Conservation (phyloP, 2,329 filamentous ascomycete species). For the Epichloe coenophiala region DNA sequence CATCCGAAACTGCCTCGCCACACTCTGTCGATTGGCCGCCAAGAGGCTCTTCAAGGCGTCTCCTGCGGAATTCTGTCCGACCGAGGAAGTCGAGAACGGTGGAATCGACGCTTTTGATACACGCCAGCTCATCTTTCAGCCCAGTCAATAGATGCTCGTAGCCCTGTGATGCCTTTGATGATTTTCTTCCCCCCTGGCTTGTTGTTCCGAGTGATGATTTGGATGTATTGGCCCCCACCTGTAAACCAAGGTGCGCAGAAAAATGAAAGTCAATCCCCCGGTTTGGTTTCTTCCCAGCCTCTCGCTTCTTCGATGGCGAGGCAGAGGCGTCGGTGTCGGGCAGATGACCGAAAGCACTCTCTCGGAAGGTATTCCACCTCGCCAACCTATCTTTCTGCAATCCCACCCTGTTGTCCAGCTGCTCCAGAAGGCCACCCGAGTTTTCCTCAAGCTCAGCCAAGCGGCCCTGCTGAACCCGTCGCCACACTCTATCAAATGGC, state of each 20-base stretch:
- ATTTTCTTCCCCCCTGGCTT: conserved; percentile 9
- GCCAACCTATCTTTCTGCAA: conserved; percentile 54
- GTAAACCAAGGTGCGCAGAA: conserved; percentile 34
- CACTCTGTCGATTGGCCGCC: conserved; percentile 7
- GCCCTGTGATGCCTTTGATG: conserved; percentile 20
- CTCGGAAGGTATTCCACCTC: conserved; percentile 59
- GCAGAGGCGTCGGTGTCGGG: conserved; percentile 6
- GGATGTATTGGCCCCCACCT: conserved; percentile 21
- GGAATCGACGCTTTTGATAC: conserved; percentile 11
- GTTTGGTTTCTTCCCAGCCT: conserved; percentile 10
- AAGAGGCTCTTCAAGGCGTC: background rate
- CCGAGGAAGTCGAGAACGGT: conserved; percentile 8
- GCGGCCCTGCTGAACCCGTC: conserved; percentile 45
- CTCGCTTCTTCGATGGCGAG: conserved; percentile 13
- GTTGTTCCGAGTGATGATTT: conserved; percentile 15
- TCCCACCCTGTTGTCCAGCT: conserved; percentile 55
- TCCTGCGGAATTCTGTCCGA: background rate
- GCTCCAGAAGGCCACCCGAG: conserved; percentile 45
- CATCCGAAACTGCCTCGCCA: conserved; percentile 26
- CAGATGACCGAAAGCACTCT: conserved; percentile 28
- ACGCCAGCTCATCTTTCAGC: conserved; percentile 28
- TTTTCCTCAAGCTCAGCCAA: conserved; percentile 42
- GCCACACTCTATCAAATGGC: conserved; percentile 60
- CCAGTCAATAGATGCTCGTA: conserved; percentile 30
- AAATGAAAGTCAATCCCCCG: conserved; percentile 40